phyloP scores from a whole-genome alignment of 78 protist species.

The Pelomyxa schiedti region DNA sequence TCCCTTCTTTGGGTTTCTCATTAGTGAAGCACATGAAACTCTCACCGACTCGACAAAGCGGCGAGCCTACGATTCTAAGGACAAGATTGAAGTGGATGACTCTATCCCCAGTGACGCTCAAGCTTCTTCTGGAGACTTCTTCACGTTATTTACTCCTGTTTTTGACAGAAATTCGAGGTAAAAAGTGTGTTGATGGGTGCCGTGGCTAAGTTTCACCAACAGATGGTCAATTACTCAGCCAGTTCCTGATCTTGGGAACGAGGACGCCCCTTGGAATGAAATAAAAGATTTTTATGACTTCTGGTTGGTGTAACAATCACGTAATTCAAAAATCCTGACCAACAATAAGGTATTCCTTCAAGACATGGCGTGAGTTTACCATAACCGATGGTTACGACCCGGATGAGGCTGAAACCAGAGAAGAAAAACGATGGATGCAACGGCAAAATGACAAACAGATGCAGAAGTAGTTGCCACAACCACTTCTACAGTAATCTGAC shows the following conservation, averaged over 20 bases:
- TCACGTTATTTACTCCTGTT: conserved; percentile 33
- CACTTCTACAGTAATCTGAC: too few species aligned
- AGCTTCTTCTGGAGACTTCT: conserved; percentile 30
- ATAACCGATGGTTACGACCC: conserved; percentile 54
- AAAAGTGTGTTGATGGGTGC: conserved; percentile 5
- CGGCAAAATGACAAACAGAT: conserved; percentile 54
- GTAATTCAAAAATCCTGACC: too few species aligned
- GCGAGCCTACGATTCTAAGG: conserved; percentile 67
- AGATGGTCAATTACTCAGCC: conserved; percentile 42
- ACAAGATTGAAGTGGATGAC: conserved; percentile 74
- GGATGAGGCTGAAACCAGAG: conserved; percentile 50
- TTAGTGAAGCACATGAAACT: conserved; percentile 42
- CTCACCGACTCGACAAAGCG: conserved; percentile 46
- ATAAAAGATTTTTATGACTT: conserved; percentile 65
- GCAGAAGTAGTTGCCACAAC: too few species aligned
- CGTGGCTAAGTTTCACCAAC: too few species aligned
- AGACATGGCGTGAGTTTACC: conserved; percentile 81
- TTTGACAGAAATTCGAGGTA: conserved; percentile 32
- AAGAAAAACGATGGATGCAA: conserved; percentile 77
- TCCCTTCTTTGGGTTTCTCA: background rate
- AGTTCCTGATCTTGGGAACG: conserved; percentile 62
- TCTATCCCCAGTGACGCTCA: conserved; percentile 24
- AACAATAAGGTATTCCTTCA: conserved; percentile 48
- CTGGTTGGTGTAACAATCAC: too few species aligned
- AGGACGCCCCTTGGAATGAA: conserved; percentile 26